These are phyloP conservation scores for Debaryomyces sp. DNA, from an alignment of 1,139 yeast genomes.

Conservation along the genomic window DNA sequence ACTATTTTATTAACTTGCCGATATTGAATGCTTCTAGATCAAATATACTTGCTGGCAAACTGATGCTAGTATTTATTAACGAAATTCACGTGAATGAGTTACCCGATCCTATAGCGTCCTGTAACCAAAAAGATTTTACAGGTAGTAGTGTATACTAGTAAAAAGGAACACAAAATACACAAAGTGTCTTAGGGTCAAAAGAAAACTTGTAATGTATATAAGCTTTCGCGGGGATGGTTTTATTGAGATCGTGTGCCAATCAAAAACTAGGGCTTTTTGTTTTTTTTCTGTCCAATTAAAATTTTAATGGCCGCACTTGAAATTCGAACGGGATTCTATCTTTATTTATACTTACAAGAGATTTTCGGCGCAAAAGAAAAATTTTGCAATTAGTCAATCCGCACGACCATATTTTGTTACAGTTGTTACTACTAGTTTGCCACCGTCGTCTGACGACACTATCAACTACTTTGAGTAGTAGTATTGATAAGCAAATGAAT, in stretches of 20 bases:
- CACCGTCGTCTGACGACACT: constrained; percentile 4
- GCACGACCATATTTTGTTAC: background rate
- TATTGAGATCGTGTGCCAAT: constrained; percentile 4
- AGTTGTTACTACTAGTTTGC: background rate
- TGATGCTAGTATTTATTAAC: background rate
- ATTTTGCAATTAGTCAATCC: constrained; percentile 1
- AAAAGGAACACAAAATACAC: background rate
- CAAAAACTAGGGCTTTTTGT: constrained; percentile 5
- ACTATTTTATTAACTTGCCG: background rate
- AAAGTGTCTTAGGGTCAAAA: background rate
- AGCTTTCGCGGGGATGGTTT: background rate
- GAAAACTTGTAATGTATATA: background rate
- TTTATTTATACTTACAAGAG: constrained; percentile 9
- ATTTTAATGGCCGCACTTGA: constrained; percentile 7
- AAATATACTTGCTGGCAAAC: background rate
- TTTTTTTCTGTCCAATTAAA: constrained; percentile 10
- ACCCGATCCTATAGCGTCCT: background rate
- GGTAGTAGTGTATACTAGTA: background rate
- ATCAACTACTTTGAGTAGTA: background rate
- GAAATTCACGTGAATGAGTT: constrained; percentile 6
- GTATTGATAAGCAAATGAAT: background rate
- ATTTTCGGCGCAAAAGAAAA: constrained; percentile 8
- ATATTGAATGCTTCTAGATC: background rate
- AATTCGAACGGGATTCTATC: constrained; percentile 8
- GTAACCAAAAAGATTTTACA: background rate